Evolutionary conservation across 176 grass and related monocot species (phyloP), one percentile per base, ranked within the genome.

Genomic region (Poa pratensis): DNA sequence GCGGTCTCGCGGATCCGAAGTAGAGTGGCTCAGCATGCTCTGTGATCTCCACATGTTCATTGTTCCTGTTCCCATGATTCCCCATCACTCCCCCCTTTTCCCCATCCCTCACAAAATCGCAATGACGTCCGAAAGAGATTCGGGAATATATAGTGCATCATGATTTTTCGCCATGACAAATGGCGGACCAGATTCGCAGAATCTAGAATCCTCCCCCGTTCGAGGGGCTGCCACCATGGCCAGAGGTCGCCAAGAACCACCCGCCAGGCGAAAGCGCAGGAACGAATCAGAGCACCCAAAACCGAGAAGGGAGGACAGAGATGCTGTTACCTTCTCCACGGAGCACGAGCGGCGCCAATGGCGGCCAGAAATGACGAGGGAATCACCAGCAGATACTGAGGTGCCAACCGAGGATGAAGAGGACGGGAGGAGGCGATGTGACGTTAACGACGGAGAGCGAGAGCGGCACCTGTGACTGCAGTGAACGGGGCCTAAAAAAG

Each of bases 391-490:
- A 45, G 0, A 26, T 43, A 43, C 8, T 43, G 42, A 48, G 45
- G n/a, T n/a, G n/a, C n/a, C n/a, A n/a, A n/a, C n/a, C n/a, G 12
- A 46, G 43, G 43, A 14, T 48, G 45, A 48, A 48, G 7, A 7
- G 8, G 52, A 6, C 16, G 35, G 61, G 12, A 9, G 49, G 88
- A 89, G 16, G 78, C n/a, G n/a, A n/a, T n/a, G 89, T 52, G 89
- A 90, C 84, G 84, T 87, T 48, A 74, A 83, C 89, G 84, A 90
- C 24, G 89, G 89, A 50, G 73, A 26, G 48, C 77, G 52, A 63
- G 83, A 82, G 83, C 78, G 78, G 12, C 76, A 37, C 82, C 82
- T 68, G 72, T 84, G 14, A 57, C 73, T 35, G 79, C 28, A 77
- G 73, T 45, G 83, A 34, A 63, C 52, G 58, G 64, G 79, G 46